These are phyloP conservation scores for Cordyceps farinosa DNA, from an alignment of 2,329 filamentous ascomycete genomes.

Conservation along the genomic window DNA sequence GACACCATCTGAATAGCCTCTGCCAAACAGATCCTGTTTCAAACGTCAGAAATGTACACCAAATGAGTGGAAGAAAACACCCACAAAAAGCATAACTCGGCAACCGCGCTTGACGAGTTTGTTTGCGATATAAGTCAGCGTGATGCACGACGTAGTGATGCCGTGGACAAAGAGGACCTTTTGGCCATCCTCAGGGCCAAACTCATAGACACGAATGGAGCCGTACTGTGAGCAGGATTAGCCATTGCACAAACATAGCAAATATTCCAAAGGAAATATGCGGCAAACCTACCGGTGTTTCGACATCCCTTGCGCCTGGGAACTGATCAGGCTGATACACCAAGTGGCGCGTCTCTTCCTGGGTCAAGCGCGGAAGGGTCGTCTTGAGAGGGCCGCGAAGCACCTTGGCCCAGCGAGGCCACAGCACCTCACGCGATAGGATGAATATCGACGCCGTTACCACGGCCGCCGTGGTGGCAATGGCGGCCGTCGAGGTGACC, in stretches of 20 bases:
- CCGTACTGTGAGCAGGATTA: slow-evolving; percentile 53
- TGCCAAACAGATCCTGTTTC: slow-evolving; percentile 62
- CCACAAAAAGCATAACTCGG: slow-evolving; percentile 74
- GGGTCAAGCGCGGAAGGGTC: slow-evolving; percentile 33
- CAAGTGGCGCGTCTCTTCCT: slow-evolving; percentile 36
- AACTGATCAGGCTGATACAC: slow-evolving; percentile 65
- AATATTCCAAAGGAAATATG: neutral
- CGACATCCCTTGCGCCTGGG: slow-evolving; percentile 69
- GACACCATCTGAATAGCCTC: slow-evolving; percentile 64
- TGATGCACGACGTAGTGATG: slow-evolving; percentile 77
- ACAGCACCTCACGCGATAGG: slow-evolving; percentile 34
- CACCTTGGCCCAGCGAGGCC: slow-evolving; percentile 37
- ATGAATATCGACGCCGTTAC: slow-evolving; percentile 25
- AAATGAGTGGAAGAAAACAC: slow-evolving; percentile 20
- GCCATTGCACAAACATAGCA: neutral
- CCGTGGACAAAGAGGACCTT: slow-evolving; percentile 79
- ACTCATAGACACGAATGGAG: slow-evolving; percentile 75
- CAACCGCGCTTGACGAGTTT: slow-evolving; percentile 65
- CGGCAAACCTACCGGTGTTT: slow-evolving; percentile 51
- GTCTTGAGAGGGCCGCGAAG: slow-evolving; percentile 45
- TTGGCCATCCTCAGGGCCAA: slow-evolving; percentile 67
- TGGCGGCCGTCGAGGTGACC: slow-evolving; percentile 37
- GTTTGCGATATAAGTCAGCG: slow-evolving; percentile 64
- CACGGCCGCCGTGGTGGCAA: slow-evolving; percentile 36
- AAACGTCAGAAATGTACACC: neutral